A percentile compares a stretch with the other conserved stretches of the same genome.
Evolutionary conservation across 345 rosid species (phyloP).

Genomic region (Camelina laxa): DNA sequence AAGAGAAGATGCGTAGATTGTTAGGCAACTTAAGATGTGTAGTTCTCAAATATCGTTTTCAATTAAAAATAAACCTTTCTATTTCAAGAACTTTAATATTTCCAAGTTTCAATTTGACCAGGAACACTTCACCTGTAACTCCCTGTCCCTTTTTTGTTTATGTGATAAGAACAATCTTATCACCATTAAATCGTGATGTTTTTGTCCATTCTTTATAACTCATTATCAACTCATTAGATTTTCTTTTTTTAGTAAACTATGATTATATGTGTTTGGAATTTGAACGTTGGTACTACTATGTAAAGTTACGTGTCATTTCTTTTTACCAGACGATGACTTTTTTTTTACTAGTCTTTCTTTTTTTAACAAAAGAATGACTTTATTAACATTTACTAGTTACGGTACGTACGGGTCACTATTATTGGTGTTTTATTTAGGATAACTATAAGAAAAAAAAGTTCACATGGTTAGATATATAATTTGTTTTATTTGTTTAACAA

Average conservation of each 20-base stretch:
- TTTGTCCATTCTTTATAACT: constrained; percentile 40
- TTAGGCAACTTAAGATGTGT: constrained; percentile 42
- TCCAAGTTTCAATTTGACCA: constrained; percentile 47
- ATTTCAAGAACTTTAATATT: constrained; percentile 41
- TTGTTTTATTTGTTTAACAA: constrained; percentile 20
- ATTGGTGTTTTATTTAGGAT: constrained; percentile 35
- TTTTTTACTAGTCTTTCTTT: too few species aligned
- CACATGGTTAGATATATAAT: constrained; percentile 27
- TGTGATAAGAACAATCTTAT: constrained; percentile 44
- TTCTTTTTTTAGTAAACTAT: constrained; percentile 13
- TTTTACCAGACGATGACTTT: too few species aligned
- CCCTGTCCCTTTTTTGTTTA: constrained; percentile 32
- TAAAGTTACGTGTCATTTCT: not conserved
- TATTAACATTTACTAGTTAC: constrained; percentile 15
- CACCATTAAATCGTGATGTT: constrained; percentile 38
- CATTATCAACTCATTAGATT: not conserved
- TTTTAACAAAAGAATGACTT: not conserved
- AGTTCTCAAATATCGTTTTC: constrained; percentile 17
- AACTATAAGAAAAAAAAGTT: constrained; percentile 26
- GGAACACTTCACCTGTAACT: constrained; percentile 46
- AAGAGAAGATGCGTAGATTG: constrained; percentile 45
- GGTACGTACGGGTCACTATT: constrained; percentile 31
- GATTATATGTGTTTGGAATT: constrained; percentile 6
- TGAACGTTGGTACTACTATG: not conserved
- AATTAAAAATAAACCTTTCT: constrained; percentile 37